Evolutionary conservation across 148 eudicot genomes (phyloP).

Genomic region (Persicaria maculosa): DNA sequence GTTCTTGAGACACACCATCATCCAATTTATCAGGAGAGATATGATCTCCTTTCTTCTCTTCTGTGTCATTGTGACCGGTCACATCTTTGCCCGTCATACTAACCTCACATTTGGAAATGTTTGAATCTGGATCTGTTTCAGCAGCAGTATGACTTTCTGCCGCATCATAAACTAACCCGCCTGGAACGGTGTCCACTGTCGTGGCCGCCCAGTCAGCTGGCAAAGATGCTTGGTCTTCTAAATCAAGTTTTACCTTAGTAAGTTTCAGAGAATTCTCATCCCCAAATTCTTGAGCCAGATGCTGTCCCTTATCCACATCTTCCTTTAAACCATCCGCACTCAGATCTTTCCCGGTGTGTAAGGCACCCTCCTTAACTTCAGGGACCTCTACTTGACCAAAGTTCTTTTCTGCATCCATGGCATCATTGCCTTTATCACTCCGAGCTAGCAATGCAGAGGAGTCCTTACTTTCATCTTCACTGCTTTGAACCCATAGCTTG

Average conservation of each 20-base stretch:
- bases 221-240: slow-evolving; percentile 13
- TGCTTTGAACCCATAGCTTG: slow-evolving; percentile 30
- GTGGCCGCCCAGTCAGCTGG: slow-evolving; percentile 5
- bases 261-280: slow-evolving; percentile 15
- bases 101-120: slow-evolving; percentile 5
- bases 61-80: slow-evolving; percentile 13
- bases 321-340: slow-evolving; percentile 12
- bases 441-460: slow-evolving; percentile 18
- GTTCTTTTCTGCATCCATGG: neutral
- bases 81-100: slow-evolving; percentile 20
- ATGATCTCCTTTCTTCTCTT: slow-evolving; percentile 19
- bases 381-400: neutral
- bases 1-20: neutral
- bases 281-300: slow-evolving; percentile 19
- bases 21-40: neutral
- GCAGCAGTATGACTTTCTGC: neutral
- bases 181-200: slow-evolving; percentile 10
- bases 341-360: neutral
- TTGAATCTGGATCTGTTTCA: neutral
- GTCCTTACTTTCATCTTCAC: slow-evolving; percentile 17
- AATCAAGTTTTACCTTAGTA: slow-evolving; percentile 17
- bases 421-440: slow-evolving; percentile 22
- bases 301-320: slow-evolving; percentile 11
- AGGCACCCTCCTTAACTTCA: slow-evolving; percentile 11
- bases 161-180: neutral